phyloP scores from a whole-genome alignment of 805 yeast genomes.

The Pichia paraexigua region DNA sequence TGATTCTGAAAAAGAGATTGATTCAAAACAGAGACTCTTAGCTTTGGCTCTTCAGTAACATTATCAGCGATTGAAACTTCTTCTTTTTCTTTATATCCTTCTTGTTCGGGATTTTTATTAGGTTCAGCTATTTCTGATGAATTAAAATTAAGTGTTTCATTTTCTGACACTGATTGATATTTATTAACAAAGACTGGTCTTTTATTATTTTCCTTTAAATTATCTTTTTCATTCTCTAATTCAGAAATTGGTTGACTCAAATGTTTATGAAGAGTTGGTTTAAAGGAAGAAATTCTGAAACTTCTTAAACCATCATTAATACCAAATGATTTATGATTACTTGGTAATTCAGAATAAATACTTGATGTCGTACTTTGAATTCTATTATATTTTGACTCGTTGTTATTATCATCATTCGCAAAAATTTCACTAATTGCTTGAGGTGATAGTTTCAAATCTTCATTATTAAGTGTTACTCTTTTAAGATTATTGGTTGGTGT shows the following conservation, averaged over 20 bases:
- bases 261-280: constrained; percentile 2
- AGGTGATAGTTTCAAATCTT: constrained; percentile 1
- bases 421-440: neutral
- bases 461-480: neutral
- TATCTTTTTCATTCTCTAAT: neutral
- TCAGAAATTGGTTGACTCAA: neutral
- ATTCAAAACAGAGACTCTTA: constrained; percentile 23
- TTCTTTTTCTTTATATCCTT: neutral
- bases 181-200: neutral
- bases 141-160: constrained; percentile 4
- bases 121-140: neutral
- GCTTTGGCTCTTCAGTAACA: neutral
- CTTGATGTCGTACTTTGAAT: constrained; percentile 16
- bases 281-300: constrained; percentile 6
- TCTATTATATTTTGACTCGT: neutral
- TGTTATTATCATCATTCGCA: neutral
- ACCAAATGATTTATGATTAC: neutral
- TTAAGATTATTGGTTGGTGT: constrained; percentile 15
- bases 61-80: neutral
- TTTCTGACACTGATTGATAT: constrained; percentile 2
- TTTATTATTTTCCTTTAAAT: neutral
- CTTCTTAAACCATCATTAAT: constrained; percentile 3
- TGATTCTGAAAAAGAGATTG: constrained; percentile 20
- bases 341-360: constrained; percentile 13
- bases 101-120: neutral